Percentiles rank a stretch among this genome's conserved stretches.
phyloP scores from a whole-genome alignment of 2,329 filamentous ascomycete species.

The Penicillium sp. region DNA sequence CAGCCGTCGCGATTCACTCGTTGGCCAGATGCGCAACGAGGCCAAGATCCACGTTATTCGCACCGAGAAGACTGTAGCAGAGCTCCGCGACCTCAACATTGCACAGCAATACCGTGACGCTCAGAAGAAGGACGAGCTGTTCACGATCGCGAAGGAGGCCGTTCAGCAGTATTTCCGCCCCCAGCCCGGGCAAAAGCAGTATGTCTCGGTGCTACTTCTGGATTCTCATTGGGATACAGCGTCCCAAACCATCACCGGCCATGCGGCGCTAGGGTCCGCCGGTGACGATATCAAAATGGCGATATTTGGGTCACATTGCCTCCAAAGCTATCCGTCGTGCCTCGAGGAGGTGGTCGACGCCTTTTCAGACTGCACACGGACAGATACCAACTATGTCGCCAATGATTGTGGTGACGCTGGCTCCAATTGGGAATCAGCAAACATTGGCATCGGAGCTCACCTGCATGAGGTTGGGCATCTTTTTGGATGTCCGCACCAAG shows the following conservation, averaged over 20 bases:
- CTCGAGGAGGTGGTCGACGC: constrained; percentile 88
- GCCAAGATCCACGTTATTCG: constrained; percentile 85
- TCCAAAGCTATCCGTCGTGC: constrained; percentile 85
- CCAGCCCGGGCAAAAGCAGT: constrained; percentile 73
- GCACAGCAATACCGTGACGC: constrained; percentile 74
- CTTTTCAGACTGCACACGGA: constrained; percentile 86
- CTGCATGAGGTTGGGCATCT: constrained; percentile 87
- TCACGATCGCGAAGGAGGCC: constrained; percentile 71
- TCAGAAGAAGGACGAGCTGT: constrained; percentile 69
- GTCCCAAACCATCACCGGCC: constrained; percentile 68
- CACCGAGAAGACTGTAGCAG: constrained; percentile 75
- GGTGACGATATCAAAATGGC: constrained; percentile 74
- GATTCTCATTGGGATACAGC: constrained; percentile 83
- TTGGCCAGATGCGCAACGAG: constrained; percentile 77
- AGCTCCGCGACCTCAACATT: constrained; percentile 73
- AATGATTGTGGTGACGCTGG: constrained; percentile 86
- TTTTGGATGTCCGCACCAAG: constrained; percentile 85
- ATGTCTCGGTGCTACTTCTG: constrained; percentile 81
- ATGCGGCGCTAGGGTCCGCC: constrained; percentile 77
- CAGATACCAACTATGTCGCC: constrained; percentile 73
- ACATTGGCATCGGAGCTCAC: constrained; percentile 89
- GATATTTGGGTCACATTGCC: constrained; percentile 86
- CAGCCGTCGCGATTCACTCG: constrained; percentile 69
- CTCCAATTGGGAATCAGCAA: constrained; percentile 93
- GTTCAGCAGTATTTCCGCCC: constrained; percentile 74